Conservation (phyloP, 306 rosid species). For the Crataegus laevigata region DNA sequence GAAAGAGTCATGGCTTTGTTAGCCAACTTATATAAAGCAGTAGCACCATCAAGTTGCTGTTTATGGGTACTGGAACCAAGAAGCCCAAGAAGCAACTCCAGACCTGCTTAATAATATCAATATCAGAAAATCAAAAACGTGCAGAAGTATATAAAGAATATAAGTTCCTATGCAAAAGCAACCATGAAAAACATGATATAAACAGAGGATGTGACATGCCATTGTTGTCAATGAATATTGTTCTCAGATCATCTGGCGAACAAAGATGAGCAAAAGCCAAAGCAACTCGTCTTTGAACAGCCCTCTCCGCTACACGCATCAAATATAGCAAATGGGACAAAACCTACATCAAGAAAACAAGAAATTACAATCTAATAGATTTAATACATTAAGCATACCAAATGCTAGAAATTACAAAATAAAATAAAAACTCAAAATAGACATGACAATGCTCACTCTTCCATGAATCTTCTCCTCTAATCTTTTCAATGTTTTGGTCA, state of each 20-base stretch:
- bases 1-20: slow-evolving; percentile 69
- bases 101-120: slow-evolving; percentile 44
- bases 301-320: slow-evolving; percentile 78
- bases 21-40: slow-evolving; percentile 81
- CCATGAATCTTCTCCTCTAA: slow-evolving; percentile 94
- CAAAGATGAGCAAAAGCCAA: slow-evolving; percentile 98
- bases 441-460: slow-evolving; percentile 52
- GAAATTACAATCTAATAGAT: slow-evolving; percentile 23
- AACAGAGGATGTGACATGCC: slow-evolving; percentile 37
- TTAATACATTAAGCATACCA: neutral
- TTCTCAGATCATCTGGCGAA: slow-evolving; percentile 70
- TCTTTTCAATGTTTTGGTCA: slow-evolving; percentile 96
- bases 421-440: neutral
- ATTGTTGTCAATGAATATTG: slow-evolving; percentile 65
- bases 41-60: slow-evolving; percentile 94
- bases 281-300: slow-evolving; percentile 78
- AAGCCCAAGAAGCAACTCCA: slow-evolving; percentile 87
- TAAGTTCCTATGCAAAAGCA: slow-evolving; percentile 9
- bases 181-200: slow-evolving; percentile 13
- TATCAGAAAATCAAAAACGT: slow-evolving; percentile 18
- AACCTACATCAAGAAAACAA: slow-evolving; percentile 50
- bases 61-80: slow-evolving; percentile 60
- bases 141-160: neutral
- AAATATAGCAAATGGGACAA: slow-evolving; percentile 78
- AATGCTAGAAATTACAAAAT: neutral